Conservation (phyloP, 2,329 filamentous ascomycete species). For the Coniosporium tulheliwenetii region DNA sequence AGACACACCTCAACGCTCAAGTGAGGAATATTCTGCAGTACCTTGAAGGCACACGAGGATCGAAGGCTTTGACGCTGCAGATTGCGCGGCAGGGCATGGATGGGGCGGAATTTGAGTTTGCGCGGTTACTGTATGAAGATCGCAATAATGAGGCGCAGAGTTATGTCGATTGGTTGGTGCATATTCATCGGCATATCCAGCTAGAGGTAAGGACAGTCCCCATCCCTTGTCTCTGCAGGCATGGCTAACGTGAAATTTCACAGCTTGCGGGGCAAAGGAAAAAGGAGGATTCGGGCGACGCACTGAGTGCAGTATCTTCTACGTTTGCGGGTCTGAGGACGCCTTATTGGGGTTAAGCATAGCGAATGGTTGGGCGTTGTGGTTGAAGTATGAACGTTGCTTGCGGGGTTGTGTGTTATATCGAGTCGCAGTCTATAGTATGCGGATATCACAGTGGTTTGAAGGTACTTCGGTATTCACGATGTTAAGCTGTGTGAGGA, state of each 20-base stretch:
- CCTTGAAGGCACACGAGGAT: conserved; percentile 62
- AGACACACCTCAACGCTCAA: conserved; percentile 89
- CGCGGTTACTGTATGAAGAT: conserved; percentile 78
- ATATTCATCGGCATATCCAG: conserved; percentile 85
- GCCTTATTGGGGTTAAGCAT: conserved; percentile 20
- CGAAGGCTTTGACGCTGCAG: conserved; percentile 78
- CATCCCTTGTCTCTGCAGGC: background rate
- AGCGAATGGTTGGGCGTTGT: no score
- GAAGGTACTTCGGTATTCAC: no score
- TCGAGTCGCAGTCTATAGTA: no score
- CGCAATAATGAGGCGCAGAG: conserved; percentile 95
- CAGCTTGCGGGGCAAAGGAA: conserved; percentile 52
- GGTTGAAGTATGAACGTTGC: no score
- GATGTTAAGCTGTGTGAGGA: no score
- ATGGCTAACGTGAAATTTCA: background rate
- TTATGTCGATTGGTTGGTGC: conserved; percentile 97
- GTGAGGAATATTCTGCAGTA: conserved; percentile 88
- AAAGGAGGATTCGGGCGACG: conserved; percentile 41
- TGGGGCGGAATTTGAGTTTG: conserved; percentile 93
- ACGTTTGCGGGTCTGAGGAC: conserved; percentile 23
- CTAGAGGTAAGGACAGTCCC: conserved; percentile 42
- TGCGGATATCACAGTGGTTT: no score
- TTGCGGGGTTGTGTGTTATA: no score
- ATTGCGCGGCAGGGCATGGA: conserved; percentile 85
- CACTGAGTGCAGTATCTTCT: conserved; percentile 7